These are phyloP conservation scores for Lipomyces chichibuensis DNA, from an alignment of 805 yeast genomes.

Conservation along the genomic window DNA sequence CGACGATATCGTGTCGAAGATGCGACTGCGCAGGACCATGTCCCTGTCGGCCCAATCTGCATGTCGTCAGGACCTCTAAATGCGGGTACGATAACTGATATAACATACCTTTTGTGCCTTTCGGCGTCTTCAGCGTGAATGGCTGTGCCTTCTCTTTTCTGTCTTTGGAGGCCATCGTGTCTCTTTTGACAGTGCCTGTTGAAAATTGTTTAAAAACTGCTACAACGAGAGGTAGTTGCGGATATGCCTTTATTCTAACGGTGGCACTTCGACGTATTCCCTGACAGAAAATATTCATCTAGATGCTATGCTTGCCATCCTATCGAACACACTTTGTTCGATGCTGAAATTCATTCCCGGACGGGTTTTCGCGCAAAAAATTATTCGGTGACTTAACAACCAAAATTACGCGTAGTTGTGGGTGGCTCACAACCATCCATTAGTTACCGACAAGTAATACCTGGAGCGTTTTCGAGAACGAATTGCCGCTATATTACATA, in stretches of 20 bases:
- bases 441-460: too few species aligned
- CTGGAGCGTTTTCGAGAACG: too few species aligned
- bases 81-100: not conserved
- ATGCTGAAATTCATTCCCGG: not conserved
- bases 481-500: too few species aligned
- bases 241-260: not conserved
- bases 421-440: too few species aligned
- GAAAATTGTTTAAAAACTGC: not conserved
- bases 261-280: not conserved
- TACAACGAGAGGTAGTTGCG: not conserved
- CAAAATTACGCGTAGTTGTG: too few species aligned
- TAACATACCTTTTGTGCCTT: conserved; percentile 57
- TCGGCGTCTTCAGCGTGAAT: conserved; percentile 88
- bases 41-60: conserved; percentile 96
- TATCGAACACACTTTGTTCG: too few species aligned
- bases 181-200: not conserved
- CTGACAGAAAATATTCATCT: not conserved
- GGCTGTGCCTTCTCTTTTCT: conserved; percentile 56
- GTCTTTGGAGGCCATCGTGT: conserved; percentile 18
- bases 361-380: not conserved
- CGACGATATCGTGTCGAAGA: conserved; percentile 70
- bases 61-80: conserved; percentile 1
- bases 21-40: conserved; percentile 90
- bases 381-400: not conserved
- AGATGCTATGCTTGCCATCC: not conserved